phyloP scores from a whole-genome alignment of 1,284 basidiomycete species.

The Porodaedalea pini region DNA sequence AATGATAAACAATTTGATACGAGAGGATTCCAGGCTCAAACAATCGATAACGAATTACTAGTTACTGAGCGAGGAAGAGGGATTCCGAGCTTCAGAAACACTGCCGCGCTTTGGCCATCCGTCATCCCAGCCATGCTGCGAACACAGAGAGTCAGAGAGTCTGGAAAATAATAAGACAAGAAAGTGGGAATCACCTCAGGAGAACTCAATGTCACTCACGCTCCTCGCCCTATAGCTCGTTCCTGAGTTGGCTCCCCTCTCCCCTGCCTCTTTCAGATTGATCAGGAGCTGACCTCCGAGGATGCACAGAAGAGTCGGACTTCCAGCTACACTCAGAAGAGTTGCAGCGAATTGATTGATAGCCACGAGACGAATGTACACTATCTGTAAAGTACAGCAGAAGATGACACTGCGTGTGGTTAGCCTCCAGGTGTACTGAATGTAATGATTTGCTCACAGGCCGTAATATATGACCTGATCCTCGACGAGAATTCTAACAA shows the following conservation, averaged over 20 bases:
- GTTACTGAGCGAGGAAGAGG: too few species aligned
- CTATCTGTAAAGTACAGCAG: not conserved
- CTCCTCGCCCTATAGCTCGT: not conserved
- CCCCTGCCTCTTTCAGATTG: not conserved
- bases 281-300: not conserved
- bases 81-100: too few species aligned
- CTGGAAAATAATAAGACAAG: too few species aligned
- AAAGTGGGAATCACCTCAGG: too few species aligned
- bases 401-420: not conserved
- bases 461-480: not conserved
- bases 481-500: too few species aligned
- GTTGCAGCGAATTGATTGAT: not conserved
- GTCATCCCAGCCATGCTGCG: too few species aligned
- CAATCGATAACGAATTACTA: too few species aligned
- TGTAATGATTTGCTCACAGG: not conserved
- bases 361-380: not conserved
- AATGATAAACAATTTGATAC: too few species aligned
- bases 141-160: too few species aligned
- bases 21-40: too few species aligned
- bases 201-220: too few species aligned
- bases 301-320: not conserved
- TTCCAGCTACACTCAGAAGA: not conserved
- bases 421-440: not conserved
- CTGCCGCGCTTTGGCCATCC: too few species aligned
- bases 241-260: not conserved